Conservation (phyloP, 371 early-diverging fungal species). For the Cladochytrium tenue region DNA sequence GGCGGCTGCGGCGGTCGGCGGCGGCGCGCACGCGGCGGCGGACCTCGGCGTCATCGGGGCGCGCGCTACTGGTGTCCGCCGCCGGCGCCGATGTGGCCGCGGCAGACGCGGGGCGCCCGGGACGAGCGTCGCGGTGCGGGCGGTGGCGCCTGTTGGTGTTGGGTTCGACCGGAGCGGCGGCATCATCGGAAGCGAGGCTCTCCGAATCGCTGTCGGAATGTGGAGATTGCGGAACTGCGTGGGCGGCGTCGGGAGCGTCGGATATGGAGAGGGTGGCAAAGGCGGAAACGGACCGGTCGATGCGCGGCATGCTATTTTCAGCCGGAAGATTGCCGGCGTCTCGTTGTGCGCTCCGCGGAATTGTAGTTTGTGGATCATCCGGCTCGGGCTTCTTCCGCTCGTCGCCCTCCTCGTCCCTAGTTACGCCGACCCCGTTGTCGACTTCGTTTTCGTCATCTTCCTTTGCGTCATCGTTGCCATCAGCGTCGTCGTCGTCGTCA, state of each 20-base stretch:
- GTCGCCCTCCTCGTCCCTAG: constrained; percentile 16
- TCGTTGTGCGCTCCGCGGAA: too few species aligned
- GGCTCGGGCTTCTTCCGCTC: constrained; percentile 76
- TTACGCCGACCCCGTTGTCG: constrained; percentile 22
- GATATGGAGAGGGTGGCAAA: not conserved
- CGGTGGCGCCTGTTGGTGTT: not conserved
- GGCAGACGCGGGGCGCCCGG: not conserved
- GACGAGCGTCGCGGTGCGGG: not conserved
- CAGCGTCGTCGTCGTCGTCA: constrained; percentile 2
- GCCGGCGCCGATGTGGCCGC: constrained; percentile 3
- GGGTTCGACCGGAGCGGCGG: not conserved
- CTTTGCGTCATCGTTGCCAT: constrained; percentile 4
- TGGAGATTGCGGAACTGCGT: not conserved
- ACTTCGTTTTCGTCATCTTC: constrained; percentile 25
- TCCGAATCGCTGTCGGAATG: not conserved
- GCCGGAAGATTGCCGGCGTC: not conserved
- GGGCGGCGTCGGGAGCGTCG: not conserved
- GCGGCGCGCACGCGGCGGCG: not conserved
- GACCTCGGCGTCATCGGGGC: constrained; percentile 2
- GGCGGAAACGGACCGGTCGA: not conserved
- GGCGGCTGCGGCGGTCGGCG: not conserved
- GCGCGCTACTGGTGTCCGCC: not conserved
- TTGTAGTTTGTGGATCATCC: constrained; percentile 1
- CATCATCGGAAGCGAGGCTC: not conserved
- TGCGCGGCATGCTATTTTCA: not conserved